Base-by-base conservation (phyloP, 2,329 filamentous ascomycete genomes). In the Trichophyton equinum region DNA sequence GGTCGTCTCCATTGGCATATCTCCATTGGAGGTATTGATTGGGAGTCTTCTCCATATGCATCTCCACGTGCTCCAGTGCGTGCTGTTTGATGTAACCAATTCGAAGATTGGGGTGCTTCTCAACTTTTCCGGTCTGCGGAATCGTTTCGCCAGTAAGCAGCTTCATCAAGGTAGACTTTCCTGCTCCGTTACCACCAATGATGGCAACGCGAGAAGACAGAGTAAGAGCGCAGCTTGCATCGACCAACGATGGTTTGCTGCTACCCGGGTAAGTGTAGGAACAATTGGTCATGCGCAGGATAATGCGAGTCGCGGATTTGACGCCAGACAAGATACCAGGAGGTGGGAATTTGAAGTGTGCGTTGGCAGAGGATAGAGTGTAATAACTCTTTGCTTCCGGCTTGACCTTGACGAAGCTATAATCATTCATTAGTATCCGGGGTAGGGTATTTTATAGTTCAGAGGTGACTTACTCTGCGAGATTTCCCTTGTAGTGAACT, bases 21-120 rank as follows among this genome's bases (percentile, higher is more conserved):
- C 94, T 89, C 94, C 94, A 99, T 77, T 97, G 94, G 38, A 99
- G 82, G 72, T 99, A 99, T 77, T 99, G 94, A 74, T 96, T 97
- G 46, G 94, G 94, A 0, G 94, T 99, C 84, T 99, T 99, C 77
- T 99, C 94, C 68, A 97, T 80, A 72, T 99, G 94, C 92, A 96
- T 96, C 78, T 99, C 92, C 9, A 99, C 94, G 83, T 99, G 94
- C 80, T 99, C 94, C 11, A 99, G 82, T 51, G 94, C 94, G 75
- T 99, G 94, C 79, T 99, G 94, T 80, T 97, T 97, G 79, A 99
- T 97, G 80, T 99, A 99, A 60, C 94, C 94, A 69, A 99, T 96
- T 81, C 94, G 91, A 71, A 99, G 78, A 75, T 99, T 99, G 67
- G 94, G 94, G 74, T 99, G 94, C 81, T 97, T 97, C 81, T 97